phyloP scores from a whole-genome alignment of 768 basidiomycete genomes.

The Boletus rubropictus region DNA sequence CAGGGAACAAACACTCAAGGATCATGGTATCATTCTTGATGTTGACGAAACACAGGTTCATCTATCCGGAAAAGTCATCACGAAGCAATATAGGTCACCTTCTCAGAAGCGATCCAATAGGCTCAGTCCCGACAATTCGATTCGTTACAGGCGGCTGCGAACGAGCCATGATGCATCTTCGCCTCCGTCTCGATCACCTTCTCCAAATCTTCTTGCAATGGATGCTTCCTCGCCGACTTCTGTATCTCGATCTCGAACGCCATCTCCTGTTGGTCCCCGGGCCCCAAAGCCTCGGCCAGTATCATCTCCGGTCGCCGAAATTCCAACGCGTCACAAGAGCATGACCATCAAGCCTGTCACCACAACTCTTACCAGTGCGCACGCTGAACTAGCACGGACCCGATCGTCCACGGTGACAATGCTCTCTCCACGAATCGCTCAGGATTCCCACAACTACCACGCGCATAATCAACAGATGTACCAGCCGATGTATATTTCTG shows the following conservation, averaged over 20 bases:
- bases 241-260: conserved; percentile 37
- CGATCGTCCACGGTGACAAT: conserved; percentile 29
- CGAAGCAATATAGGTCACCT: conserved; percentile 40
- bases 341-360: conserved; percentile 25
- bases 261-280: conserved; percentile 50
- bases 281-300: conserved; percentile 29
- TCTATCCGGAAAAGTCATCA: conserved; percentile 29
- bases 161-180: conserved; percentile 25
- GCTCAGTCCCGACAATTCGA: conserved; percentile 8
- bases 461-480: conserved; percentile 30
- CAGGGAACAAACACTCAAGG: conserved; percentile 57
- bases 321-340: conserved; percentile 29
- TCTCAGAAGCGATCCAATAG: conserved; percentile 28
- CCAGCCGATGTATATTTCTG: conserved; percentile 27
- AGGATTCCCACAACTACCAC: conserved; percentile 30
- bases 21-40: conserved; percentile 44
- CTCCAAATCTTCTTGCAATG: conserved; percentile 16
- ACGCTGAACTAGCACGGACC: conserved; percentile 21
- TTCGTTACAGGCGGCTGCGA: conserved; percentile 15
- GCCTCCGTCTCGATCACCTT: conserved; percentile 28
- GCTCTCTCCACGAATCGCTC: conserved; percentile 19
- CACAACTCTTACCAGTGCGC: conserved; percentile 9
- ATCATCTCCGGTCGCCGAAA: conserved; percentile 26
- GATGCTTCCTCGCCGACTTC: conserved; percentile 16
- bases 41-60: conserved; percentile 19